Conservation (phyloP, 257 asterid species). For the Forsythia viridissima region DNA sequence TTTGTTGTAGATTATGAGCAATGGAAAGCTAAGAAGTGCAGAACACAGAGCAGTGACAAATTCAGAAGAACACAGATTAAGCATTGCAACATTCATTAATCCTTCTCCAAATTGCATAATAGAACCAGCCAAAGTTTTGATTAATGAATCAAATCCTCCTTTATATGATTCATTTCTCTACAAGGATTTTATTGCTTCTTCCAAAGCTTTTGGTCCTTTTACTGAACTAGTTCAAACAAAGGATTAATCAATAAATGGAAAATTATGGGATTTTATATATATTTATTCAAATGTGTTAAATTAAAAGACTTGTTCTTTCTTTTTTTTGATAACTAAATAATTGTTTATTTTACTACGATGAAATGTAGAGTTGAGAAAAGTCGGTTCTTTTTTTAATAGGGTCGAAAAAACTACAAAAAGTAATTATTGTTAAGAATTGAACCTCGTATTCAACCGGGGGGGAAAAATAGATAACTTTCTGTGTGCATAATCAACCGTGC, state of each 20-base stretch:
- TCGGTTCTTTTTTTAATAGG: too few relatives aligned
- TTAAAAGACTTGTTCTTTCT: background rate
- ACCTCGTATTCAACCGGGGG: too few relatives aligned
- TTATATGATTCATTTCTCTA: conserved; percentile 38
- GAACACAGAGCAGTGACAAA: conserved; percentile 58
- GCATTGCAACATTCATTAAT: conserved; percentile 45
- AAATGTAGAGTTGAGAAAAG: background rate
- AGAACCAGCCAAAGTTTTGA: conserved; percentile 41
- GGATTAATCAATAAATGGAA: background rate
- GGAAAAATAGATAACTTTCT: too few relatives aligned
- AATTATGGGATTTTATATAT: background rate
- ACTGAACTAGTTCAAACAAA: conserved; percentile 31
- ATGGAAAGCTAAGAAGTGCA: conserved; percentile 43
- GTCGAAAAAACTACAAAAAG: too few relatives aligned
- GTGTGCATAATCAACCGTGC: too few relatives aligned
- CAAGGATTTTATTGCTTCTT: conserved; percentile 35
- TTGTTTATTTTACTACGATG: background rate
- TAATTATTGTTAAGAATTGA: too few relatives aligned
- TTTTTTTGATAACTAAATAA: too few relatives aligned
- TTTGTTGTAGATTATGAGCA: conserved; percentile 46
- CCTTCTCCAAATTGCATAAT: conserved; percentile 46
- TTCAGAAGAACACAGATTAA: conserved; percentile 31
- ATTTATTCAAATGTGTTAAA: background rate
- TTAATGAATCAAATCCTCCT: conserved; percentile 47
- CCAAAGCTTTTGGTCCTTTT: conserved; percentile 49